phyloP scores from a whole-genome alignment of 73 alveolate species.

The Urostyla sp. region DNA sequence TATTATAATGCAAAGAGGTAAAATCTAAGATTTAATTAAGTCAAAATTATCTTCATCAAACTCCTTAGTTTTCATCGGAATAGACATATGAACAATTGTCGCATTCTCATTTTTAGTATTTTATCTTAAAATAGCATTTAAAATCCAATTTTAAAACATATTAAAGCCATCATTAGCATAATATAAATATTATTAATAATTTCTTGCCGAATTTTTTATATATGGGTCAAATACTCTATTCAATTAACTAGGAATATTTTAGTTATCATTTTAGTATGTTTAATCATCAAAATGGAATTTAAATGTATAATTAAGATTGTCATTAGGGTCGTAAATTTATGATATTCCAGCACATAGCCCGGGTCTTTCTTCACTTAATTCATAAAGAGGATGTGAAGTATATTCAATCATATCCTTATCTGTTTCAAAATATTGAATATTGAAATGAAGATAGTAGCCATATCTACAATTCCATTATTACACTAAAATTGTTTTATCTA shows the following conservation, averaged over 20 bases:
- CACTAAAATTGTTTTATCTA: too few species aligned
- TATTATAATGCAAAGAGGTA: too few species aligned
- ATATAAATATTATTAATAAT: too few species aligned
- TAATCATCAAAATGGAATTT: conserved; percentile 43
- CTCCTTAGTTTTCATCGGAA: conserved; percentile 1
- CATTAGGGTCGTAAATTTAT: background rate
- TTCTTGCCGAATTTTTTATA: too few species aligned
- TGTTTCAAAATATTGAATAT: background rate
- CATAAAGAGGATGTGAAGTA: conserved; percentile 34
- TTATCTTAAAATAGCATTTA: conserved; percentile 25
- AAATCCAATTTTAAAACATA: conserved; percentile 40
- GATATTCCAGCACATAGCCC: conserved; percentile 69
- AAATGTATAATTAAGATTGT: conserved; percentile 1
- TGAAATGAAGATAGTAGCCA: too few species aligned
- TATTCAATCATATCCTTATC: conserved; percentile 28
- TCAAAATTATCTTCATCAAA: background rate
- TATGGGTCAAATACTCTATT: too few species aligned
- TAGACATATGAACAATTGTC: background rate
- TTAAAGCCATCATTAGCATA: conserved; percentile 35
- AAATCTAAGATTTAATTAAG: too few species aligned
- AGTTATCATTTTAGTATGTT: background rate
- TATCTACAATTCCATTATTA: too few species aligned
- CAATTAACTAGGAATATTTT: conserved; percentile 54
- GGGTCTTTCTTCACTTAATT: conserved; percentile 28
- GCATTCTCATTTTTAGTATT: conserved; percentile 28